phyloP scores from a whole-genome alignment of 805 yeast genomes.

The Candida fluviatilis region DNA sequence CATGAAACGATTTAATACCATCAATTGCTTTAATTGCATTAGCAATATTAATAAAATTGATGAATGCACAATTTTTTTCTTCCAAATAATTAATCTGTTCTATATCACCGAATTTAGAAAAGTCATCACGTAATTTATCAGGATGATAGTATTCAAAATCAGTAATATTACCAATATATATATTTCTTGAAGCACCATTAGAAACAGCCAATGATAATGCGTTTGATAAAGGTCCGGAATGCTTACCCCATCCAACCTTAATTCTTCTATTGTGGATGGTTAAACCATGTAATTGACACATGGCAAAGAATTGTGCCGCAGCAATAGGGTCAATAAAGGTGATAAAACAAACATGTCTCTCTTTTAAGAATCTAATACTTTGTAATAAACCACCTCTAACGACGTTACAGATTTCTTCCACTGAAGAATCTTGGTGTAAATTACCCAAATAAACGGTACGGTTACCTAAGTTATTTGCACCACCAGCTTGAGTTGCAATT shows the following conservation, averaged over 20 bases:
- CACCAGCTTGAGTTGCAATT: slow-evolving; percentile 92
- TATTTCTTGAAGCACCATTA: slow-evolving; percentile 91
- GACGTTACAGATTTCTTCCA: slow-evolving; percentile 93
- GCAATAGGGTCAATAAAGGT: slow-evolving; percentile 96
- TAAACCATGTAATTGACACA: slow-evolving; percentile 86
- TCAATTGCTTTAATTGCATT: slow-evolving; percentile 91
- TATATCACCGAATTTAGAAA: slow-evolving; percentile 83
- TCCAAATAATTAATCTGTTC: slow-evolving; percentile 89
- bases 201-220: slow-evolving; percentile 86
- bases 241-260: slow-evolving; percentile 97
- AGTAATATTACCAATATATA: slow-evolving; percentile 72
- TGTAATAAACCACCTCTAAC: slow-evolving; percentile 94
- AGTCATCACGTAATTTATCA: slow-evolving; percentile 63
- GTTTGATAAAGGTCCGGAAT: slow-evolving; percentile 85
- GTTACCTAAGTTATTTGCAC: slow-evolving; percentile 86
- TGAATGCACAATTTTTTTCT: slow-evolving; percentile 85
- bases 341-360: slow-evolving; percentile 88
- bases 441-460: slow-evolving; percentile 90
- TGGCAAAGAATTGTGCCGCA: slow-evolving; percentile 95
- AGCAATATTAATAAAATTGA: slow-evolving; percentile 86
- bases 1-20: slow-evolving; percentile 74
- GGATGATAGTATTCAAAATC: slow-evolving; percentile 50
- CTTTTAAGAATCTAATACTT: slow-evolving; percentile 72
- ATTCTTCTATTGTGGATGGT: slow-evolving; percentile 81
- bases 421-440: slow-evolving; percentile 80